These are phyloP conservation scores for Leptographium procerum DNA, from an alignment of 2,329 filamentous ascomycete species.

Conservation along the genomic window DNA sequence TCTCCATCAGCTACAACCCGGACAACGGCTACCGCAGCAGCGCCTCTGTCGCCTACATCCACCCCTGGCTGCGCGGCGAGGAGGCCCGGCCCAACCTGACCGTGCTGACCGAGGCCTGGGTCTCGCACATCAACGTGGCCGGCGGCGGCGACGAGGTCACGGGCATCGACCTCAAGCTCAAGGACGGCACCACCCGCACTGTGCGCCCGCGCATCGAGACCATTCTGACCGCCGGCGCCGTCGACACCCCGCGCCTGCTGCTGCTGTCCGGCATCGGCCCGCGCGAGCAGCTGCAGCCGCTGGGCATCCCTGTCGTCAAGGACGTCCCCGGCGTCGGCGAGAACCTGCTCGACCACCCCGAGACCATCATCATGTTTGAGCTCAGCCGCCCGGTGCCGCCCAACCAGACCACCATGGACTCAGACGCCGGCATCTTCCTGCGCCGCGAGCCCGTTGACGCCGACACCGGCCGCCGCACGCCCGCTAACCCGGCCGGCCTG, in stretches of 20 bases:
- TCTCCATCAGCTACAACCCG: conserved; percentile 84
- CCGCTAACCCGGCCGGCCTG: conserved; percentile 36
- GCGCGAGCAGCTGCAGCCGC: conserved; percentile 37
- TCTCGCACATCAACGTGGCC: conserved; percentile 65
- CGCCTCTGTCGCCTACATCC: conserved; percentile 84
- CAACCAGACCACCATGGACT: conserved; percentile 85
- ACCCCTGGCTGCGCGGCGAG: conserved; percentile 74
- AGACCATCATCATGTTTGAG: conserved; percentile 59
- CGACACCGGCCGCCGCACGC: conserved; percentile 40
- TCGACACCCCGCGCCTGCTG: conserved; percentile 65
- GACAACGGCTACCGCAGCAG: conserved; percentile 76
- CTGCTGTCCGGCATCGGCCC: conserved; percentile 47
- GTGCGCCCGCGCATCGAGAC: conserved; percentile 63
- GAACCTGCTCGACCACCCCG: conserved; percentile 50
- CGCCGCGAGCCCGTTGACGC: conserved; percentile 65
- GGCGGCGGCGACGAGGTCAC: conserved; percentile 49
- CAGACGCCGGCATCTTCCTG: conserved; percentile 78
- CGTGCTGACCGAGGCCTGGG: conserved; percentile 78
- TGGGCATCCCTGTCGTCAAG: conserved; percentile 43
- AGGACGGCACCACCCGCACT: conserved; percentile 36
- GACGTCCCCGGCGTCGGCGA: conserved; percentile 49
- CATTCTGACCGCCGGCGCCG: conserved; percentile 66
- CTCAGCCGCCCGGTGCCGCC: conserved; percentile 63
- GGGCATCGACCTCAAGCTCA: conserved; percentile 56
- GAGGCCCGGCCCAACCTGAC: conserved; percentile 77